Conservation (phyloP, 2,329 filamentous ascomycete species). For the Sclerotinia borealis region DNA sequence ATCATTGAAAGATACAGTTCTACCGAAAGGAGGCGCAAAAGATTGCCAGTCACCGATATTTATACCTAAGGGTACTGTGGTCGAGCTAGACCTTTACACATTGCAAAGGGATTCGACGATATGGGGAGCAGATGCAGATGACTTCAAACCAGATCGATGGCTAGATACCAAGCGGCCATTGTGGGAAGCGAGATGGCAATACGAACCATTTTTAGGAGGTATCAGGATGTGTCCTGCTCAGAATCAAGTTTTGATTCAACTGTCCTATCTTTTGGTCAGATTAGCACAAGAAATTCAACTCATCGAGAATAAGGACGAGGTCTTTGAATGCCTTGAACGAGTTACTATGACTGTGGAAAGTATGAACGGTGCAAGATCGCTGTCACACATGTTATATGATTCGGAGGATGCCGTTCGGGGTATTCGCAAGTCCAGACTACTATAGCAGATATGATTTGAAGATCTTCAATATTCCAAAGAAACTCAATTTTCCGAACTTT, state of each 20-base stretch:
- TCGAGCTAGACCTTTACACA: slow-evolving; percentile 18
- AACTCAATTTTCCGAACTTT: too few relatives aligned
- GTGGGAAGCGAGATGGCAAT: slow-evolving; percentile 26
- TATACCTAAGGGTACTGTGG: slow-evolving; percentile 19
- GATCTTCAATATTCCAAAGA: neutral
- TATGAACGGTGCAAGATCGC: slow-evolving; percentile 8
- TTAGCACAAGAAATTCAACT: slow-evolving; percentile 20
- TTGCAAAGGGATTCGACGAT: slow-evolving; percentile 35
- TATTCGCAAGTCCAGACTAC: neutral
- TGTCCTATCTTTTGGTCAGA: slow-evolving; percentile 28
- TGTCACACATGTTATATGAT: neutral
- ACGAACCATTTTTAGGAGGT: slow-evolving; percentile 33
- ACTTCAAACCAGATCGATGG: slow-evolving; percentile 35
- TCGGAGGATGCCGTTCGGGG: neutral
- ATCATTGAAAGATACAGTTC: neutral
- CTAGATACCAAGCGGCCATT: neutral
- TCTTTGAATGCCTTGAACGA: slow-evolving; percentile 4
- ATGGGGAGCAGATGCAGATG: slow-evolving; percentile 35
- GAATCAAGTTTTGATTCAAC: slow-evolving; percentile 32
- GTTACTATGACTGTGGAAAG: slow-evolving; percentile 7
- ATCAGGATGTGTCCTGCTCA: slow-evolving; percentile 32
- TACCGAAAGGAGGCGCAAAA: slow-evolving; percentile 29
- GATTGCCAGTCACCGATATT: slow-evolving; percentile 26
- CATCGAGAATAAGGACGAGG: slow-evolving; percentile 27
- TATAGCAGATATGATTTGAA: neutral